These are phyloP conservation scores for Pilatotrama ljubarskyi DNA, from an alignment of 768 basidiomycete species.

Conservation along the genomic window DNA sequence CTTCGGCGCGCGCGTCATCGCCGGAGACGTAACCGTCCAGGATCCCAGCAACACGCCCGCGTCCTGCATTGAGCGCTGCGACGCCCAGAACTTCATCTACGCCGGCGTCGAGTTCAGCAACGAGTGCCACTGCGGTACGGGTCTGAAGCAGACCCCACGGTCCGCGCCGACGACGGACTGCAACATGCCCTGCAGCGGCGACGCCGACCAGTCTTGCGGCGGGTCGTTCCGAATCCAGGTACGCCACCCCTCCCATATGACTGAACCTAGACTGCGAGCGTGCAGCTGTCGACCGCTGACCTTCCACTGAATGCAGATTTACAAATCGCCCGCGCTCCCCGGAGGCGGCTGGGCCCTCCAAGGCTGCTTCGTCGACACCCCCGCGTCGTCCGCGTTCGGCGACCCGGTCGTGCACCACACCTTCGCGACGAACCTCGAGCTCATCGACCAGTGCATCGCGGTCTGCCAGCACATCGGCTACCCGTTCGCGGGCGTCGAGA, in stretches of 20 bases:
- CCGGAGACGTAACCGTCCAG: conserved; percentile 15
- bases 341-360: conserved; percentile 6
- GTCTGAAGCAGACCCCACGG: conserved; percentile 12
- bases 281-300: background rate
- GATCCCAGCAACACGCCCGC: conserved; percentile 21
- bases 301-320: conserved; percentile 3
- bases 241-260: background rate
- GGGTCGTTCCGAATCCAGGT: conserved; percentile 26
- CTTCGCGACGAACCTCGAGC: conserved; percentile 13
- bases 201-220: conserved; percentile 21
- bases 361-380: conserved; percentile 21
- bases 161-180: conserved; percentile 20
- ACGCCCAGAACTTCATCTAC: conserved; percentile 18
- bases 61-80: conserved; percentile 21
- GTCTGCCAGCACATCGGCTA: conserved; percentile 11
- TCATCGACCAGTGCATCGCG: conserved; percentile 17
- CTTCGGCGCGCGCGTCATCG: conserved; percentile 22
- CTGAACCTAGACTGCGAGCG: too few species aligned
- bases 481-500: conserved; percentile 15
- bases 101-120: conserved; percentile 28
- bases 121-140: conserved; percentile 30
- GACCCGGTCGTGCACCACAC: conserved; percentile 2
- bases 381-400: conserved; percentile 8
- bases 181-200: conserved; percentile 24
- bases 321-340: conserved; percentile 19